A percentile compares a stretch with the other conserved stretches of the same genome.
These are phyloP conservation scores for Sonneratia caseolaris DNA, from an alignment of 345 rosid species.

Conservation along the genomic window DNA sequence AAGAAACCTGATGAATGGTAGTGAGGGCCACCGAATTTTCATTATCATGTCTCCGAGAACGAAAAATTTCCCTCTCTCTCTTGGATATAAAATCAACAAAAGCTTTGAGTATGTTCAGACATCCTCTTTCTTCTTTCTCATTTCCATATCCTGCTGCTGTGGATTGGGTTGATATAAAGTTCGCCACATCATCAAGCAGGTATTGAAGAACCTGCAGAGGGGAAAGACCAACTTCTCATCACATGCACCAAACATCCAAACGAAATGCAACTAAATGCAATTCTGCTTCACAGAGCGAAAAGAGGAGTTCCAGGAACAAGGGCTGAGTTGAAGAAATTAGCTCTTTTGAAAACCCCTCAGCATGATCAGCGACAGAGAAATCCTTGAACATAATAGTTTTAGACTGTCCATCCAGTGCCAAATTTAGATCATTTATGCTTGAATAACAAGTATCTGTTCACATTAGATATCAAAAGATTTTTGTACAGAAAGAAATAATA, in stretches of 20 bases:
- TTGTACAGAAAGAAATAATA: too few relatives aligned
- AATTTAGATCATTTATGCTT: background rate
- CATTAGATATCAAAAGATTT: too few relatives aligned
- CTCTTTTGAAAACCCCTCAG: background rate
- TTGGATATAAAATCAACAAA: slow-evolving; percentile 54
- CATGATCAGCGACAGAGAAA: background rate
- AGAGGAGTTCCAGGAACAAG: background rate
- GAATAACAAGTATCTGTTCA: background rate
- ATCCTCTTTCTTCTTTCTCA: slow-evolving; percentile 36
- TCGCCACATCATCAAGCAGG: slow-evolving; percentile 78
- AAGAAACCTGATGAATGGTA: slow-evolving; percentile 87
- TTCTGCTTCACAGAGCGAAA: background rate
- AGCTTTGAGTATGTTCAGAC: slow-evolving; percentile 37
- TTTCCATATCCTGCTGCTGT: slow-evolving; percentile 27
- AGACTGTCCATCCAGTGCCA: background rate
- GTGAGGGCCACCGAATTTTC: slow-evolving; percentile 79
- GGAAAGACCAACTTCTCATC: slow-evolving; percentile 5
- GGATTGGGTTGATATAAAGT: slow-evolving; percentile 48
- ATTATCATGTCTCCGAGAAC: slow-evolving; percentile 58
- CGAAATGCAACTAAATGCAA: background rate
- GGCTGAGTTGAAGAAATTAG: background rate
- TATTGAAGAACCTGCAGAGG: slow-evolving; percentile 71
- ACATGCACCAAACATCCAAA: background rate
- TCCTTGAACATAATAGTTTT: background rate
- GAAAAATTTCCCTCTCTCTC: slow-evolving; percentile 70